Evolutionary conservation across 768 basidiomycete genomes (phyloP).

Genomic region (Leccinum arenicola): DNA sequence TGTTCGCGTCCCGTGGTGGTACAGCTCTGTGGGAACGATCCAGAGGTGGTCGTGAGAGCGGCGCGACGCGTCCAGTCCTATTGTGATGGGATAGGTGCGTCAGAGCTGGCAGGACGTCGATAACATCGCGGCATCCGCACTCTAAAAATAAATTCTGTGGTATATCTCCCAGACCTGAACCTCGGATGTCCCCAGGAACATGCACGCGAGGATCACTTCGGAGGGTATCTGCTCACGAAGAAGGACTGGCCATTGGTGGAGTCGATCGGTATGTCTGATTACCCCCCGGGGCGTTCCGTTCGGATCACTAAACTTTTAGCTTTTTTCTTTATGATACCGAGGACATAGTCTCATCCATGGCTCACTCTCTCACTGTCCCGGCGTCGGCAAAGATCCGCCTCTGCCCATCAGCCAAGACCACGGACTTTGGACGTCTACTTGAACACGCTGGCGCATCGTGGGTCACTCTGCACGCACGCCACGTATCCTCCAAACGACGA

Average conservation of each 20-base stretch:
- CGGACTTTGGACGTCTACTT: constrained; percentile 53
- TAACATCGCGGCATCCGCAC: not conserved
- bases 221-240: constrained; percentile 71
- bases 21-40: constrained; percentile 72
- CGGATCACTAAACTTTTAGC: not conserved
- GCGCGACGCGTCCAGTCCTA: constrained; percentile 54
- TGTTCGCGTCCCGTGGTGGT: constrained; percentile 55
- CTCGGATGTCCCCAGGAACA: constrained; percentile 77
- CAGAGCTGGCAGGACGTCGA: not conserved
- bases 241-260: constrained; percentile 72
- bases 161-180: constrained; percentile 58
- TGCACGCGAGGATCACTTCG: constrained; percentile 64
- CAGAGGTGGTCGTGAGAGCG: constrained; percentile 57
- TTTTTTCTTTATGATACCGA: not conserved
- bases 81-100: constrained; percentile 71
- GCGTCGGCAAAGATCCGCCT: constrained; percentile 62
- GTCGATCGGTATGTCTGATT: constrained; percentile 48
- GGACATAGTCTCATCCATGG: constrained; percentile 60
- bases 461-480: constrained; percentile 72
- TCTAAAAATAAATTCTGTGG: constrained; percentile 5
- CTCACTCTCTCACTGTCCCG: constrained; percentile 59
- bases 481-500: constrained; percentile 65
- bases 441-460: constrained; percentile 68
- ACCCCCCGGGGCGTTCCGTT: not conserved
- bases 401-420: constrained; percentile 52